These are phyloP conservation scores for Rhynchospora breviuscula DNA, from an alignment of 176 grass and related monocot species.

Conservation along the genomic window DNA sequence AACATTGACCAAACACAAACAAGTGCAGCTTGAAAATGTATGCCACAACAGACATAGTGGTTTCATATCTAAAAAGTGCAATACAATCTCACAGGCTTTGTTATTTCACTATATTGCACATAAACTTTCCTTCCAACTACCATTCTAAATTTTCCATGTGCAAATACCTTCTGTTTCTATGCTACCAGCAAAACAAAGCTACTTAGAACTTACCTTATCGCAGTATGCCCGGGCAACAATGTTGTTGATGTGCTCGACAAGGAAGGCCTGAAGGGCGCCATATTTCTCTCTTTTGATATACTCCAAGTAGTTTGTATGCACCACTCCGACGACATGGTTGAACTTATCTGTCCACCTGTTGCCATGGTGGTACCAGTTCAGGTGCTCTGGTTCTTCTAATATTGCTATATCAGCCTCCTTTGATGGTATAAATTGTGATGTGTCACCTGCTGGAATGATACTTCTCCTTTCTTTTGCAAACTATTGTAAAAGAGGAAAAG, in stretches of 20 bases:
- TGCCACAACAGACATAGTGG: neutral
- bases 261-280: slow-evolving; percentile 80
- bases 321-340: slow-evolving; percentile 87
- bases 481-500: slow-evolving; percentile 22
- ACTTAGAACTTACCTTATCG: slow-evolving; percentile 52
- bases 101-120: neutral
- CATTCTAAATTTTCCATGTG: neutral
- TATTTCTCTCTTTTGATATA: slow-evolving; percentile 96
- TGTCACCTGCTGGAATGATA: slow-evolving; percentile 90
- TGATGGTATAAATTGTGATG: slow-evolving; percentile 67
- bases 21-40: neutral
- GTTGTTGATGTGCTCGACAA: slow-evolving; percentile 93
- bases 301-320: slow-evolving; percentile 94
- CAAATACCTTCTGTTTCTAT: neutral
- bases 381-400: slow-evolving; percentile 89
- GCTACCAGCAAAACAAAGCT: neutral
- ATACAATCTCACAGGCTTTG: neutral
- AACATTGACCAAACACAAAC: neutral
- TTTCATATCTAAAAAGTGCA: neutral
- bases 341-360: slow-evolving; percentile 94
- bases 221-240: slow-evolving; percentile 70
- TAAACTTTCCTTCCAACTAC: neutral
- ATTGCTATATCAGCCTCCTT: slow-evolving; percentile 90
- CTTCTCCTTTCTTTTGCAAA: slow-evolving; percentile 93
- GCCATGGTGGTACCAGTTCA: slow-evolving; percentile 98